phyloP scores from a whole-genome alignment of 306 rosid genomes.

The Macrotyloma uniflorum region DNA sequence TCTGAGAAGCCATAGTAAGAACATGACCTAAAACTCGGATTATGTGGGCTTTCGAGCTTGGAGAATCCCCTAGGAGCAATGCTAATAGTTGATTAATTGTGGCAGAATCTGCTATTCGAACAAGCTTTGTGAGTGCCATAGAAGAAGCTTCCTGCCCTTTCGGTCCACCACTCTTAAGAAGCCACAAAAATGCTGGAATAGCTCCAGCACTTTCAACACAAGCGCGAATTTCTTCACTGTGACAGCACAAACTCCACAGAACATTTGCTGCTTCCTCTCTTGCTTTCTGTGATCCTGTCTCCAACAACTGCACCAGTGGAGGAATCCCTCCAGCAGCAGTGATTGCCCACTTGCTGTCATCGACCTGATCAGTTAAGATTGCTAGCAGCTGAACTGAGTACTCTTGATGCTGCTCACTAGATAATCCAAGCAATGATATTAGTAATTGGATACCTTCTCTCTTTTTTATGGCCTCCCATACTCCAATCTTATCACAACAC shows the following conservation, averaged over 20 bases:
- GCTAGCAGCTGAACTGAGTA: constrained; percentile 87
- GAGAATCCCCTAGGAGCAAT: constrained; percentile 83
- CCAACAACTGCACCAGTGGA: constrained; percentile 89
- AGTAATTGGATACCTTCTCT: constrained; percentile 96
- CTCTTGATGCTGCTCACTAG: constrained; percentile 98
- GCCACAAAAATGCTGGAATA: constrained; percentile 83
- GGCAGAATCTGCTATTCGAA: constrained; percentile 84
- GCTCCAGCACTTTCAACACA: constrained; percentile 57
- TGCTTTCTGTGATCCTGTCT: constrained; percentile 90
- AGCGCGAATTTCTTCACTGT: constrained; percentile 96
- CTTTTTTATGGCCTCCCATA: constrained; percentile 90
- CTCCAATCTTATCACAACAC: constrained; percentile 73
- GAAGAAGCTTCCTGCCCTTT: constrained; percentile 95
- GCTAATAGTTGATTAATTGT: constrained; percentile 89
- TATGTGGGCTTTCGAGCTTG: constrained; percentile 72
- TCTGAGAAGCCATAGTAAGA: constrained; percentile 72
- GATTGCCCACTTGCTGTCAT: constrained; percentile 99
- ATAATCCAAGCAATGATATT: constrained; percentile 79
- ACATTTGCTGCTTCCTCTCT: constrained; percentile 95
- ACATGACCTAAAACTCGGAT: constrained; percentile 89
- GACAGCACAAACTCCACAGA: constrained; percentile 91
- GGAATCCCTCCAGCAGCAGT: constrained; percentile 99
- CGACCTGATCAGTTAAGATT: constrained; percentile 82
- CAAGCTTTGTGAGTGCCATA: constrained; percentile 85
- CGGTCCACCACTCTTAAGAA: constrained; percentile 80